phyloP scores from a whole-genome alignment of 768 basidiomycete genomes.

The Mycena indigotica region DNA sequence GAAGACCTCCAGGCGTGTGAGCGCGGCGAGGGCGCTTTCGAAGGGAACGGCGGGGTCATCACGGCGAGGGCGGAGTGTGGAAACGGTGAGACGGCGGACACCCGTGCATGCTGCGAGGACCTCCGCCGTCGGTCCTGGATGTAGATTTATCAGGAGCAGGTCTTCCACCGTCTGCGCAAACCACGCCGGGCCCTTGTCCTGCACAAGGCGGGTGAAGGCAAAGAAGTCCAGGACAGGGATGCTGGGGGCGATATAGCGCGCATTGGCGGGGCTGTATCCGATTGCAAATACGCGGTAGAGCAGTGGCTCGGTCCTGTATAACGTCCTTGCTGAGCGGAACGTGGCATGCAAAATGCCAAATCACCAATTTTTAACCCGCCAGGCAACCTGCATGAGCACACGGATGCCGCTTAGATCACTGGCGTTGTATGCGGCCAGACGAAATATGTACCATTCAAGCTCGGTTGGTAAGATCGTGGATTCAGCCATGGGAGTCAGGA shows the following conservation, averaged over 20 bases:
- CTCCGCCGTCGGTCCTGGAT: background rate
- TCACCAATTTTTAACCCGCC: background rate
- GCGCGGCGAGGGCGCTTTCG: background rate
- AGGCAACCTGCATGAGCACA: background rate
- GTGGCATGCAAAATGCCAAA: background rate
- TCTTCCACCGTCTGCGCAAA: background rate
- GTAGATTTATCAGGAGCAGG: background rate
- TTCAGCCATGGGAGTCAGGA: background rate
- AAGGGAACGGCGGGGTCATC: too few relatives aligned
- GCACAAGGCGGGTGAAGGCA: background rate
- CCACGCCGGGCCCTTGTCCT: background rate
- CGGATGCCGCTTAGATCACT: background rate
- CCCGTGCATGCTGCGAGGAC: background rate
- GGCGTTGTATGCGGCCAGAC: too few relatives aligned
- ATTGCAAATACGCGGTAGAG: background rate
- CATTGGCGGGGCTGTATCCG: background rate
- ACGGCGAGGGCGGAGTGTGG: too few relatives aligned
- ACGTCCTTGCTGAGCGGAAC: background rate
- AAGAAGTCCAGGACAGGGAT: background rate
- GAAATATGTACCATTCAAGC: background rate
- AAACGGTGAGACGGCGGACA: background rate
- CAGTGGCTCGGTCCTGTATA: background rate
- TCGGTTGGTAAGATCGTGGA: background rate
- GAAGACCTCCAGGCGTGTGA: background rate
- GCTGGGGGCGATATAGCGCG: background rate